Evolutionary conservation across 495 filamentous ascomycete genomes (phyloP).

Genomic region (Trichoderma reesei): DNA sequence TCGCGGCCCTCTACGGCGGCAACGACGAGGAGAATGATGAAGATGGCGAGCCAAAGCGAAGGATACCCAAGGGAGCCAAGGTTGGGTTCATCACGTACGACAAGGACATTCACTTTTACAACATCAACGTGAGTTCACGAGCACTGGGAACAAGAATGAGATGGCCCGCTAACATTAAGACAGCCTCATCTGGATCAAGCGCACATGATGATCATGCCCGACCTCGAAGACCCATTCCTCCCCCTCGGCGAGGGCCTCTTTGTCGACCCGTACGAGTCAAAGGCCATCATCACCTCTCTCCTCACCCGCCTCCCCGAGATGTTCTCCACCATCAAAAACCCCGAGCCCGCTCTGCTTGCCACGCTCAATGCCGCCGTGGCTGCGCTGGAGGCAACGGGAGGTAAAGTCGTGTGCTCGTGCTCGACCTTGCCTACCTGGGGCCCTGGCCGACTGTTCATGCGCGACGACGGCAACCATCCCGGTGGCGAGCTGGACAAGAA

Average conservation of each 20-base stretch:
- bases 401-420: constrained; percentile 85
- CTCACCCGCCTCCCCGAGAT: constrained; percentile 68
- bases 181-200: constrained; percentile 72
- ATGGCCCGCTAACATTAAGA: constrained; percentile 10
- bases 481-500: constrained; percentile 87
- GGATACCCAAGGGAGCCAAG: constrained; percentile 68
- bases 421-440: constrained; percentile 81
- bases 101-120: constrained; percentile 95
- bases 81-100: constrained; percentile 95
- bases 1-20: constrained; percentile 70
- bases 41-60: constrained; percentile 47
- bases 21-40: constrained; percentile 43
- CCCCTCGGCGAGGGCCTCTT: constrained; percentile 87
- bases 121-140: constrained; percentile 57
- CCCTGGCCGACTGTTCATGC: constrained; percentile 68
- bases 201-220: constrained; percentile 98
- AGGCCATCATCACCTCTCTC: constrained; percentile 77
- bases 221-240: constrained; percentile 94
- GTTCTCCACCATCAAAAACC: constrained; percentile 77
- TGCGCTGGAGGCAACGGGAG: constrained; percentile 75
- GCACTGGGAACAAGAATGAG: background rate
- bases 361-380: constrained; percentile 71
- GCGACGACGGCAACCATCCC: constrained; percentile 81
- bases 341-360: constrained; percentile 79
- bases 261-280: constrained; percentile 90